Conservation (phyloP, 306 rosid species). For the Vachellia pachyceras region DNA sequence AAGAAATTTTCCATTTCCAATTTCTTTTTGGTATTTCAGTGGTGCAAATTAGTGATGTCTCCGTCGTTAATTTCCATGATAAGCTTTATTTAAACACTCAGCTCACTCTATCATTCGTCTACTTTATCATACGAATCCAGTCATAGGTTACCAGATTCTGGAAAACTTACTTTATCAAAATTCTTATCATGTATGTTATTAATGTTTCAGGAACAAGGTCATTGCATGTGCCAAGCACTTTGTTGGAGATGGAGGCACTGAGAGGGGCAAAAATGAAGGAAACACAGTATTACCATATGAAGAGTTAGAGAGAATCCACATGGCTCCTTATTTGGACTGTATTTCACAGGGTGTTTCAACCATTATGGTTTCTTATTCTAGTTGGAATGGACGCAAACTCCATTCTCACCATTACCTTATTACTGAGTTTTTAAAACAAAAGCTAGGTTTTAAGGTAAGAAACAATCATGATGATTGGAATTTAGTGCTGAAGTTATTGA, state of each 20-base stretch:
- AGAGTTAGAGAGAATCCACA: slow-evolving; percentile 81
- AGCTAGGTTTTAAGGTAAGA: slow-evolving; percentile 82
- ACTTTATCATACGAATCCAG: neutral
- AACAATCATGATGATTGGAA: neutral
- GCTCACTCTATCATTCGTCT: too few relatives aligned
- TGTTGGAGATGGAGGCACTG: slow-evolving; percentile 94
- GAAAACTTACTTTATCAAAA: neutral
- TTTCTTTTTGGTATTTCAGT: neutral
- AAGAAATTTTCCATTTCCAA: too few relatives aligned
- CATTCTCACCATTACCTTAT: slow-evolving; percentile 74
- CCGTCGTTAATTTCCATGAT: neutral
- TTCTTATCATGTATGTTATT: neutral
- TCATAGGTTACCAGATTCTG: neutral
- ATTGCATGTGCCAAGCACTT: slow-evolving; percentile 98
- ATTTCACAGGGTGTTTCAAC: slow-evolving; percentile 86
- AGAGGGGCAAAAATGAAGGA: slow-evolving; percentile 82
- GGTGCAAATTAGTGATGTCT: neutral
- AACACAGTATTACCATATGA: slow-evolving; percentile 69
- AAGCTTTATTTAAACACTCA: neutral
- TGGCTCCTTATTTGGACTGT: slow-evolving; percentile 90
- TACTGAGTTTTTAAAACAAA: slow-evolving; percentile 72
- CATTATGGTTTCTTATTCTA: slow-evolving; percentile 85
- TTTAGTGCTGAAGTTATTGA: neutral
- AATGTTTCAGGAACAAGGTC: slow-evolving; percentile 69
- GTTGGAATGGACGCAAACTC: slow-evolving; percentile 83